Conservation (phyloP, 352 stramenopile species). For the Phytophthora nicotianae region DNA sequence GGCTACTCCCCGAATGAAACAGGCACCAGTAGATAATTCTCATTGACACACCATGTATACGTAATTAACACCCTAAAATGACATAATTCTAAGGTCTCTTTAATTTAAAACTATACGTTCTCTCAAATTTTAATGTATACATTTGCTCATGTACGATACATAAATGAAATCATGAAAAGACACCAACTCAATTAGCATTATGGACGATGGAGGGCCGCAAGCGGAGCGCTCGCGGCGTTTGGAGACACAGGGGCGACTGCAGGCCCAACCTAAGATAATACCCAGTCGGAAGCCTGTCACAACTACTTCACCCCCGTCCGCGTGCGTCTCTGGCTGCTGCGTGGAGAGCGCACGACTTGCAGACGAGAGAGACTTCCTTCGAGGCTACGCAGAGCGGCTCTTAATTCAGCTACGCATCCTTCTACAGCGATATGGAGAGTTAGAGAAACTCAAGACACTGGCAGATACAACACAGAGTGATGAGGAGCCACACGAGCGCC, state of each 20-base stretch:
- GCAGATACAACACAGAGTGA: conserved; percentile 38
- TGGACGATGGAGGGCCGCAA: conserved; percentile 35
- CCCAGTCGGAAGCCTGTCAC: not conserved
- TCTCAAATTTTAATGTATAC: not conserved
- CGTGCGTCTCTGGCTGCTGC: conserved; percentile 33
- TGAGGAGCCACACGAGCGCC: conserved; percentile 8
- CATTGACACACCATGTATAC: not conserved
- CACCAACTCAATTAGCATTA: conserved; percentile 16
- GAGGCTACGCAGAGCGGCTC: conserved; percentile 68
- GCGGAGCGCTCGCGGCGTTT: conserved; percentile 42
- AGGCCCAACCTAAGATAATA: not conserved
- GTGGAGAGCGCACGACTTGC: conserved; percentile 49
- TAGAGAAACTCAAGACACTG: conserved; percentile 71
- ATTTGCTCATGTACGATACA: not conserved
- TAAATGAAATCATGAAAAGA: conserved; percentile 21
- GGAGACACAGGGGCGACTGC: conserved; percentile 34
- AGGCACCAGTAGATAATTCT: conserved; percentile 28
- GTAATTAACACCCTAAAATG: not conserved
- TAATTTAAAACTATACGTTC: no score
- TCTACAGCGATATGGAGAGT: conserved; percentile 70
- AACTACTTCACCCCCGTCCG: not conserved
- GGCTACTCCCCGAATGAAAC: conserved; percentile 22
- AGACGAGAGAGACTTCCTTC: conserved; percentile 72
- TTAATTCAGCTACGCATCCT: conserved; percentile 62
- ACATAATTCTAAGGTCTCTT: not conserved